A percentile compares a stretch with the other conserved stretches of the same genome.
Conservation (phyloP, 1,284 basidiomycete species). For the Ustilago bromivora region DNA sequence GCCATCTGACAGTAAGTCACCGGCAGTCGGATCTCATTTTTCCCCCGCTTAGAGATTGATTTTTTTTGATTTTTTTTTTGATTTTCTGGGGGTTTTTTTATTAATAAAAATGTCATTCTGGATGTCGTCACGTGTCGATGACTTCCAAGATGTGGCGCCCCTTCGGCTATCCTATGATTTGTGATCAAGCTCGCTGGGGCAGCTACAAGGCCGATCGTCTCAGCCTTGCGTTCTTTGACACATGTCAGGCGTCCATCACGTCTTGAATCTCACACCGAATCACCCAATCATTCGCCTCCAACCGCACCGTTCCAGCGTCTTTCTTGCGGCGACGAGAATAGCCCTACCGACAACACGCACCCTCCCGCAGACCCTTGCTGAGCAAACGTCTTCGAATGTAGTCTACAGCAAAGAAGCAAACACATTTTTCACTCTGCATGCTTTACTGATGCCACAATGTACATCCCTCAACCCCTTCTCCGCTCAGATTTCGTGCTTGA, state of each 20-base stretch:
- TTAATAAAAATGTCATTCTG: background rate
- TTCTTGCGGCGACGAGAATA: background rate
- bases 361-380: background rate
- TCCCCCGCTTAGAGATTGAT: background rate
- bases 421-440: conserved; percentile 3
- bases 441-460: background rate
- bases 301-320: background rate
- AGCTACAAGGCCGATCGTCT: background rate
- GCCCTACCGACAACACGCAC: background rate
- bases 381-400: background rate
- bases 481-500: conserved; percentile 1
- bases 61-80: background rate
- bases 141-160: background rate
- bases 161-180: background rate
- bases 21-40: conserved; percentile 9
- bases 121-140: background rate
- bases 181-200: background rate
- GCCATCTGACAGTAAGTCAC: conserved; percentile 12
- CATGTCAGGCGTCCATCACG: conserved; percentile 2
- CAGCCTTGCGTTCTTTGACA: conserved; percentile 4
- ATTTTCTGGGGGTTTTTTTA: too few species aligned
- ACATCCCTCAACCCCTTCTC: background rate
- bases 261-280: background rate
- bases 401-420: background rate
- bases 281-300: background rate